Percentiles rank a stretch among this genome's conserved stretches.
Conservation (phyloP, 371 early-diverging fungal genomes). For the Homolaphlyctis polyrhiza region DNA sequence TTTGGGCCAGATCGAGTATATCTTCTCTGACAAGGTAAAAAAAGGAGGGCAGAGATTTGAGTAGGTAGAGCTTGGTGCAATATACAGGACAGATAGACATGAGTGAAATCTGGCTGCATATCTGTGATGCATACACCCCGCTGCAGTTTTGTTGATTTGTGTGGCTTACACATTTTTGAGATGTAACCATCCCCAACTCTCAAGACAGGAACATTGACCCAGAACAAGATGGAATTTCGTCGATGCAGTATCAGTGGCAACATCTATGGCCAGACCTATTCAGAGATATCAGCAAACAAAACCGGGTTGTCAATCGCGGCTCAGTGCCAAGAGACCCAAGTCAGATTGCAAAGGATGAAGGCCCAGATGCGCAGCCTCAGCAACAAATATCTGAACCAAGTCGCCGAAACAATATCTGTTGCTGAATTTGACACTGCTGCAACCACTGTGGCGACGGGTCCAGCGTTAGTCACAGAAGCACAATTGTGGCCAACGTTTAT, state of each 20-base stretch:
- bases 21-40: conserved; percentile 83
- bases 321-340: conserved; percentile 4
- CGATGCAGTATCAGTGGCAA: conserved; percentile 79
- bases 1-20: conserved; percentile 84
- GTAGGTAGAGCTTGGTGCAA: too few relatives aligned
- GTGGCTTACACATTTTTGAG: background rate
- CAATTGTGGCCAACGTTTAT: too few relatives aligned
- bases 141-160: background rate
- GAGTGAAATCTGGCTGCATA: too few relatives aligned
- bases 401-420: background rate
- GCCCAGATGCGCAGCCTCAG: conserved; percentile 1
- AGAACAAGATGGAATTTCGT: conserved; percentile 64
- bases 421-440: too few relatives aligned
- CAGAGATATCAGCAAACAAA: conserved; percentile 26
- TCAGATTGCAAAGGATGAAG: background rate
- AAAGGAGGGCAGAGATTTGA: too few relatives aligned
- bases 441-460: too few relatives aligned
- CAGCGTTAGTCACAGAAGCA: conserved; percentile 20
- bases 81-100: too few relatives aligned
- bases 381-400: background rate
- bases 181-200: too few relatives aligned
- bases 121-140: too few relatives aligned
- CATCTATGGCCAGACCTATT: conserved; percentile 53
- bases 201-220: conserved; percentile 75
- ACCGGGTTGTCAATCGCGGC: conserved; percentile 20